Evolutionary conservation across 1,284 basidiomycete genomes (phyloP).

Genomic region (Tilletia indica): DNA sequence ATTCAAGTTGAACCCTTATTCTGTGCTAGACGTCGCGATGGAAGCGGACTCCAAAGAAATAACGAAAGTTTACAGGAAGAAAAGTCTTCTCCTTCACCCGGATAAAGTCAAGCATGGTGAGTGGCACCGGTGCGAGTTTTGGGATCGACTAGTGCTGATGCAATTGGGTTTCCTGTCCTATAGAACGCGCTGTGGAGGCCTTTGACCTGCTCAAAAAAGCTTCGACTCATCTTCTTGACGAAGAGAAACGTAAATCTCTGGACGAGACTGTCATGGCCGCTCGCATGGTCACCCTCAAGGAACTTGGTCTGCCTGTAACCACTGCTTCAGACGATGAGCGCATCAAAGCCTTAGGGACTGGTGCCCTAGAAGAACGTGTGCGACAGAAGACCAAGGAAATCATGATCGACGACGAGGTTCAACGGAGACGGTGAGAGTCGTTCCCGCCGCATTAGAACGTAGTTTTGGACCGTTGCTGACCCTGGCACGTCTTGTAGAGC

Average conservation of each 20-base stretch:
- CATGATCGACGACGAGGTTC: conserved; percentile 63
- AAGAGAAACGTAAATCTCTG: conserved; percentile 50
- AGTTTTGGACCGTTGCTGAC: too few species aligned
- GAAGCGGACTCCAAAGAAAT: conserved; percentile 60
- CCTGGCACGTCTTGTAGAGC: conserved; percentile 41
- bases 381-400: conserved; percentile 60
- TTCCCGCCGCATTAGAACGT: background rate
- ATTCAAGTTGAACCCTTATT: conserved; percentile 64
- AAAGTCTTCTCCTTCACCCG: conserved; percentile 63
- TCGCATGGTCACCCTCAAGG: conserved; percentile 55
- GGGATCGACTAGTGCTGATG: background rate
- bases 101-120: conserved; percentile 62
- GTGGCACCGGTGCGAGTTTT: background rate
- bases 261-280: conserved; percentile 57
- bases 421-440: conserved; percentile 55
- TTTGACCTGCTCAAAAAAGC: conserved; percentile 64
- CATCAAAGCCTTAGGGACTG: conserved; percentile 56
- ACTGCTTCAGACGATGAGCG: conserved; percentile 57
- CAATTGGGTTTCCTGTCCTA: background rate
- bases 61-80: conserved; percentile 62
- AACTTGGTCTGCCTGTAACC: conserved; percentile 43
- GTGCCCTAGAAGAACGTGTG: conserved; percentile 58
- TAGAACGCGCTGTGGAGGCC: conserved; percentile 60
- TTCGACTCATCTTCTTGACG: conserved; percentile 53
- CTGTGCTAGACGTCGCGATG: conserved; percentile 61